Evolutionary conservation across 2,329 filamentous ascomycete genomes (phyloP), one percentile per base, ranked within the genome.

Genomic region (Tolypocladium endophyticum): DNA sequence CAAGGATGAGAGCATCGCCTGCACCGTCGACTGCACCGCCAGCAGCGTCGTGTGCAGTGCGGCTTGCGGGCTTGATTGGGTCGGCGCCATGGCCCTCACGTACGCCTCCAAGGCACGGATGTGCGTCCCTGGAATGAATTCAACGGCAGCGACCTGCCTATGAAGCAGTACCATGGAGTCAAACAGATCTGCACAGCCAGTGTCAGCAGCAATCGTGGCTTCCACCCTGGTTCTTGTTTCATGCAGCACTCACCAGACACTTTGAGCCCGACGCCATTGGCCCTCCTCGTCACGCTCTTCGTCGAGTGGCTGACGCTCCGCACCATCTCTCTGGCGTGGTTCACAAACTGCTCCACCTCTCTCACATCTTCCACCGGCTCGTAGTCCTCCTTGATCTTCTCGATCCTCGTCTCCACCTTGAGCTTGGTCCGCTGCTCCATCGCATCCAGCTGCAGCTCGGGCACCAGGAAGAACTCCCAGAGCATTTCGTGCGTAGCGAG

Each of bases 391-490:
- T 86, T 84, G 39, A 99, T 87, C 59, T 87, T 92, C 69, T 99
- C 94, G 3, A 84, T 79, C 35, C 93, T 83, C 0, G 88, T 85
- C 71, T 92, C 88, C 4, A 91, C 89, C 74, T 99, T 99, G 62
- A 92, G 85, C 59, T 86, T 86, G 63, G 90, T 96, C 56, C 94
- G 85, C 71, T 96, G 88, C 58, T 90, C 88, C 81, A 97, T 93
- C 84, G 92, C 91, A 25, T 91, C 86, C 0, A 90, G 83, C 70
- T 96, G 90, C 56, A 99, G 85, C 66, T 99, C 94, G 1, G 94
- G 94, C 16, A 99, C 92, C 0, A 99, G 81, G 74, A 99, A 96
- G 75, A 99, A 99, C 68, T 99, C 94, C 95, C 94, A 99, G 2
- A 99, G 81, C 71, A 97, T 91, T 76, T 99, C 94, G 69, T 99